Base-by-base conservation (phyloP, 2,329 filamentous ascomycete species). In the Ceratocystis papillata region DNA sequence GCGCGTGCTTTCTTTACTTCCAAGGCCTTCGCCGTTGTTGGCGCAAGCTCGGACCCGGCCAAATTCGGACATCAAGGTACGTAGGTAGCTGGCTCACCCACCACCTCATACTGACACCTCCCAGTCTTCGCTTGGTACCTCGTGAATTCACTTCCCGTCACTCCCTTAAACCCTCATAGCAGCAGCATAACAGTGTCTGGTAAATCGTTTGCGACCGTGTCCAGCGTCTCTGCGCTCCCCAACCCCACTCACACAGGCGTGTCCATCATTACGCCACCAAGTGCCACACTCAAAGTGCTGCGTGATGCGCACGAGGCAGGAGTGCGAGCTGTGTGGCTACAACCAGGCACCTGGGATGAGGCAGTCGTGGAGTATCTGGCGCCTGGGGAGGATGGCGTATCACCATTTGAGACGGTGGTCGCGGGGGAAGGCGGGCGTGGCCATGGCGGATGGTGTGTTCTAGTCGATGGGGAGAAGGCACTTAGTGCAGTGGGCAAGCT, bases 101-200 rank as follows among this genome's bases (percentile, higher is more conserved):
- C 66, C 33, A 66, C 62, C 45, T 62, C 41, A 22, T 37, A 48
- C 17, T 20, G 15, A 50, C 48, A 2, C 50, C 12, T 57, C 37
- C 12, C 72, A 95, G 91, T 97, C 70, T 90, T 96, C 73, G 83
- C 83, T 15, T 97, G 93, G 93, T 97, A 97, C 76, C 82, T 89
- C 66, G 74, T 80, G 44, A 90, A 90, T 76, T 79, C 81, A 46
- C 83, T 97, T 50, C 84, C 87, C 6, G 90, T 87, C 3, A 90
- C 86, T 0, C 90, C 93, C 8, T 82, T 97, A 75, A 96, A 97
- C 76, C 92, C 93, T 0, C 80, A 80, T 61, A 77, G 83, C 2
- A 73, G 85, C 5, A 78, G 79, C 67, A 87, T 96, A 72, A 78
- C 79, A n/a, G 83, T 90, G 37, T 69, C 71, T 37, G 70, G 69